Percentiles rank a stretch among this genome's conserved stretches.
phyloP scores from a whole-genome alignment of 2,329 filamentous ascomycete species.

The Aspergillus melleus region DNA sequence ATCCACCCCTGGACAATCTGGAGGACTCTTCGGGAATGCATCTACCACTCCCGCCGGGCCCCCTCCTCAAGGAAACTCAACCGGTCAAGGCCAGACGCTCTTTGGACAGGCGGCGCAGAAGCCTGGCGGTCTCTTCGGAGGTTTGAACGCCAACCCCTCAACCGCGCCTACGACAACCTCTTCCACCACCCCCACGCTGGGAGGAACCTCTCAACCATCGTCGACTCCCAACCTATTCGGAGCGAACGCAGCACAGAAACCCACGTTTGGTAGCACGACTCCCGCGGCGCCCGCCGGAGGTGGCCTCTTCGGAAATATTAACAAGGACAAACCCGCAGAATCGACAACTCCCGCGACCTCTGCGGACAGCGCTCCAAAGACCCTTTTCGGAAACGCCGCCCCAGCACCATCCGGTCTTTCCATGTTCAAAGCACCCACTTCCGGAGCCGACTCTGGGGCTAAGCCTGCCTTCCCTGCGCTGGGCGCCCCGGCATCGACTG shows the following conservation, averaged over 20 bases:
- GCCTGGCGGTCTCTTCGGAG: conserved; percentile 29
- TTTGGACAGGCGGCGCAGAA: conserved; percentile 30
- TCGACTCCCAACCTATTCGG: conserved; percentile 28
- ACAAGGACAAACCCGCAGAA: conserved; percentile 33
- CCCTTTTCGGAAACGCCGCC: conserved; percentile 27
- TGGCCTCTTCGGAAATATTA: conserved; percentile 19
- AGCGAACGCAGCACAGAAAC: conserved; percentile 26
- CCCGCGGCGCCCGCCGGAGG: conserved; percentile 18
- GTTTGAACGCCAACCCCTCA: conserved; percentile 26
- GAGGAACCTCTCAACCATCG: conserved; percentile 21
- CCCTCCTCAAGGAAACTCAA: conserved; percentile 39
- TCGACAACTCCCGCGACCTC: conserved; percentile 26
- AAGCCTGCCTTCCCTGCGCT: conserved; percentile 30
- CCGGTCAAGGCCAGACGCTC: conserved; percentile 29
- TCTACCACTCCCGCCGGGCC: conserved; percentile 54
- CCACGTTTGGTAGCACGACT: conserved; percentile 26
- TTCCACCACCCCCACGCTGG: conserved; percentile 27
- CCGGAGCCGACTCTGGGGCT: conserved; percentile 24
- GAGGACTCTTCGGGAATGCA: conserved; percentile 38
- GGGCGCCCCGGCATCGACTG: conserved; percentile 17
- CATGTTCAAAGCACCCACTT: conserved; percentile 29
- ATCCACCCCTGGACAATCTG: conserved; percentile 41
- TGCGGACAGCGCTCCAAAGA: conserved; percentile 26
- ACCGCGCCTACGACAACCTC: conserved; percentile 18
- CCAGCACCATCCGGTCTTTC: conserved; percentile 23